phyloP scores from a whole-genome alignment of 2,329 filamentous ascomycete species.

The Colletotrichum costaricense region DNA sequence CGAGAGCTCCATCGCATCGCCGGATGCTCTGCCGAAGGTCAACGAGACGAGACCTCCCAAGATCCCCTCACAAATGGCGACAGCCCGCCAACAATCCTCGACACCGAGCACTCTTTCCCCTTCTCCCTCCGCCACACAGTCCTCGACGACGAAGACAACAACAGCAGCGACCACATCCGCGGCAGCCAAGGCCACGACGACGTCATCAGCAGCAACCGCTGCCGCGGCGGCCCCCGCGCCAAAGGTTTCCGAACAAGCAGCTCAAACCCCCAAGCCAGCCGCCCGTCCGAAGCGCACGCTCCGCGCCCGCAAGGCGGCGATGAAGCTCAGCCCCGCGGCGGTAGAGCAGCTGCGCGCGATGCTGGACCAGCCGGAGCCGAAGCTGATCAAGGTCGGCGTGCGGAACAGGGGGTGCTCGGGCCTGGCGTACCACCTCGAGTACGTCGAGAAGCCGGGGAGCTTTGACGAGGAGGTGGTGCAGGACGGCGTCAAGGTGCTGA shows the following conservation, averaged over 20 bases:
- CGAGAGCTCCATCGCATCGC: slow-evolving; percentile 60
- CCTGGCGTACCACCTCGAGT: slow-evolving; percentile 92
- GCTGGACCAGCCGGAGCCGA: slow-evolving; percentile 86
- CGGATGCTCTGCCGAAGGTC: slow-evolving; percentile 58
- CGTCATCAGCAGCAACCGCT: not conserved
- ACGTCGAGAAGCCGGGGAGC: slow-evolving; percentile 87
- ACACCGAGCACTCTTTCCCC: slow-evolving; percentile 3
- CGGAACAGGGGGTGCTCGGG: slow-evolving; percentile 95
- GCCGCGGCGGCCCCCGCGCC: not conserved
- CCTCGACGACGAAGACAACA: slow-evolving; percentile 32
- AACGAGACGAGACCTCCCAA: slow-evolving; percentile 64
- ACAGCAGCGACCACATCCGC: slow-evolving; percentile 30
- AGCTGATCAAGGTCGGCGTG: slow-evolving; percentile 93
- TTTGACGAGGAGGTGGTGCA: slow-evolving; percentile 96
- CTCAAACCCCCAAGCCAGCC: slow-evolving; percentile 49
- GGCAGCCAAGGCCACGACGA: not conserved
- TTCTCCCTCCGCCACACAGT: slow-evolving; percentile 32
- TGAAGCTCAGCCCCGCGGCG: slow-evolving; percentile 84
- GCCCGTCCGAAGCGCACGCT: slow-evolving; percentile 67
- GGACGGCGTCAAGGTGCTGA: slow-evolving; percentile 93
- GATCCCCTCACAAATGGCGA: slow-evolving; percentile 37
- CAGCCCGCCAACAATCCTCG: slow-evolving; percentile 27
- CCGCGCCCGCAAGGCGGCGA: slow-evolving; percentile 84
- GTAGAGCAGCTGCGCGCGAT: slow-evolving; percentile 82
- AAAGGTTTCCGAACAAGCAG: slow-evolving; percentile 25